These are phyloP conservation scores for Hyparrhenia diplandra DNA, from an alignment of 176 grass and related monocot genomes.

Conservation along the genomic window DNA sequence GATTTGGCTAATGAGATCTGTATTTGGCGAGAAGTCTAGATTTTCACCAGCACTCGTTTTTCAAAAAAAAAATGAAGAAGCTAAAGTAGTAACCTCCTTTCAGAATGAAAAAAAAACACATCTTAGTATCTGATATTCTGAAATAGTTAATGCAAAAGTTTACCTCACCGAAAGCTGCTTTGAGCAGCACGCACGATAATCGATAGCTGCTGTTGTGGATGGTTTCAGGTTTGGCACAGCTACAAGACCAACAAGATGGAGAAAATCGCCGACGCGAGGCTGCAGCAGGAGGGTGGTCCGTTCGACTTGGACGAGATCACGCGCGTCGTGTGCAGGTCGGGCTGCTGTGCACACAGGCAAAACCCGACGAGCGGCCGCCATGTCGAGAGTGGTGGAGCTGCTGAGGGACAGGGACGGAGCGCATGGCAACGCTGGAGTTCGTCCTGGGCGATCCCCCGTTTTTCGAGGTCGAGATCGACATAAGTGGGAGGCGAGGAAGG, in stretches of 20 bases:
- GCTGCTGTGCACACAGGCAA: constrained; percentile 27
- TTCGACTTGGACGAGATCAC: background rate
- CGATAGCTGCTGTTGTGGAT: background rate
- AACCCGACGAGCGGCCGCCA: constrained; percentile 31
- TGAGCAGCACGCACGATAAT: background rate
- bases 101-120: no score
- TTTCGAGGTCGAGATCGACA: background rate
- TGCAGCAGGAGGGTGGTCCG: background rate
- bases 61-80: no score
- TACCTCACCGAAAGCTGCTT: background rate
- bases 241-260: constrained; percentile 1
- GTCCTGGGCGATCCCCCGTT: background rate
- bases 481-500: background rate
- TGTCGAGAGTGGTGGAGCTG: constrained; percentile 33
- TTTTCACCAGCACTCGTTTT: background rate
- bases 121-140: no score
- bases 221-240: background rate
- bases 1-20: background rate
- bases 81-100: background rate
- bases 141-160: background rate
- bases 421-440: background rate
- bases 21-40: background rate
- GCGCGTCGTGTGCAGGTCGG: constrained; percentile 17
- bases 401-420: background rate
- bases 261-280: background rate